Conservation (phyloP, 2,329 filamentous ascomycete genomes). For the Alternaria atra region DNA sequence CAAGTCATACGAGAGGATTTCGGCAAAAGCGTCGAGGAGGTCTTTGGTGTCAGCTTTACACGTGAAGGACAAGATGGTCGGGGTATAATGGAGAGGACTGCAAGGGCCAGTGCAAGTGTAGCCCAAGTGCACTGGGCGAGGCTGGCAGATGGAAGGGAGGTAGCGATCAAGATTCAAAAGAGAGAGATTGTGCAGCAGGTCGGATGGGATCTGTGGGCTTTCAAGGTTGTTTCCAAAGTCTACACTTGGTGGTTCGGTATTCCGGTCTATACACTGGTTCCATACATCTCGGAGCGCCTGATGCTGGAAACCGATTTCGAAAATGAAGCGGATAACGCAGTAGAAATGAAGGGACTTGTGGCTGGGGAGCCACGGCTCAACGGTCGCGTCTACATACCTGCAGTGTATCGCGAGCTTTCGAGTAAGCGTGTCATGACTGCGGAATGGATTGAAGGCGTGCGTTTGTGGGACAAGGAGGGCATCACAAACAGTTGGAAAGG, state of each 20-base stretch:
- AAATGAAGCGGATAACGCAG: slow-evolving; percentile 88
- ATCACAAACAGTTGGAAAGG: slow-evolving; percentile 82
- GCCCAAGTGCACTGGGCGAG: slow-evolving; percentile 97
- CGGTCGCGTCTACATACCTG: slow-evolving; percentile 86
- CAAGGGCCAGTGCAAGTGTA: slow-evolving; percentile 84
- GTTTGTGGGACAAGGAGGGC: slow-evolving; percentile 89
- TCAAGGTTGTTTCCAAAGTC: slow-evolving; percentile 84
- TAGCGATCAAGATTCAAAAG: slow-evolving; percentile 97
- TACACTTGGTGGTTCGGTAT: slow-evolving; percentile 92
- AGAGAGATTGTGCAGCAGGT: slow-evolving; percentile 91
- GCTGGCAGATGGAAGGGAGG: slow-evolving; percentile 84
- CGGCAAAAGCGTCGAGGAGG: slow-evolving; percentile 81
- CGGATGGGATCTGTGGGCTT: slow-evolving; percentile 94
- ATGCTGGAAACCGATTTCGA: slow-evolving; percentile 93
- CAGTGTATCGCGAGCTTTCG: slow-evolving; percentile 82
- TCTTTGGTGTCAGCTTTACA: slow-evolving; percentile 87
- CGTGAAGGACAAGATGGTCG: slow-evolving; percentile 64
- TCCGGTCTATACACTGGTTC: slow-evolving; percentile 89
- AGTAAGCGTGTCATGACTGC: slow-evolving; percentile 88
- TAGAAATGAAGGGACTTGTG: slow-evolving; percentile 82
- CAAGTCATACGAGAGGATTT: slow-evolving; percentile 89
- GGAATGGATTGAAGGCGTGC: slow-evolving; percentile 96
- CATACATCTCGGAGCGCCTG: slow-evolving; percentile 91
- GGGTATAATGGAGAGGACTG: slow-evolving; percentile 75
- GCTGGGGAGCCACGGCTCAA: slow-evolving; percentile 77